phyloP scores from a whole-genome alignment of 345 rosid genomes.

The Sonneratia caseolaris region DNA sequence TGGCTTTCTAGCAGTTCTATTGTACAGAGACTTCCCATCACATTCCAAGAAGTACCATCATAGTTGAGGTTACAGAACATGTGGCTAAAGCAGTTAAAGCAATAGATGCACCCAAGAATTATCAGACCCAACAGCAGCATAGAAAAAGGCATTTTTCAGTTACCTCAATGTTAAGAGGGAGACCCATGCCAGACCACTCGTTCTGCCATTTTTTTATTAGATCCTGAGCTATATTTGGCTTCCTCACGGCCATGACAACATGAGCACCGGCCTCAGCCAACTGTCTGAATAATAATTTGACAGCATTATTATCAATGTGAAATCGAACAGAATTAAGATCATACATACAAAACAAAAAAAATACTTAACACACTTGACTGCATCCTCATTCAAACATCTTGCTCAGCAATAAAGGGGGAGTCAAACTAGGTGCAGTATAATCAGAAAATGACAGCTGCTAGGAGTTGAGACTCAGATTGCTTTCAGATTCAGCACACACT shows the following conservation, averaged over 20 bases:
- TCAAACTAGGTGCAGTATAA: too few relatives aligned
- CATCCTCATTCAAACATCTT: neutral
- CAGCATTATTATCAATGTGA: neutral
- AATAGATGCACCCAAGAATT: neutral
- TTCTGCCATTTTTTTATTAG: slow-evolving; percentile 76
- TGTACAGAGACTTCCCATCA: neutral
- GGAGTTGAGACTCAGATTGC: too few relatives aligned
- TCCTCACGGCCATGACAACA: slow-evolving; percentile 96
- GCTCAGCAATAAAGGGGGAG: neutral
- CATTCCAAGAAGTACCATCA: neutral
- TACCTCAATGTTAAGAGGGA: slow-evolving; percentile 76
- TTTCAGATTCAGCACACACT: too few relatives aligned
- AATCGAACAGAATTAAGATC: neutral
- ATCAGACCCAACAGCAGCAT: neutral
- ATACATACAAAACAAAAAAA: neutral
- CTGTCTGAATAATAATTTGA: slow-evolving; percentile 37
- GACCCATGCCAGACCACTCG: slow-evolving; percentile 60
- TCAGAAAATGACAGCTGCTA: too few relatives aligned
- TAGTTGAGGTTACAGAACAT: neutral
- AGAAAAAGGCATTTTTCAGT: neutral
- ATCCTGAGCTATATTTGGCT: slow-evolving; percentile 57
- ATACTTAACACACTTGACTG: neutral
- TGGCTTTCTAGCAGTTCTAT: neutral
- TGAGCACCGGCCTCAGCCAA: slow-evolving; percentile 95
- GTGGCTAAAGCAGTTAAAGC: neutral